These are phyloP conservation scores for Neoscytalidium dimidiatum DNA, from an alignment of 2,329 filamentous ascomycete genomes.

Conservation along the genomic window DNA sequence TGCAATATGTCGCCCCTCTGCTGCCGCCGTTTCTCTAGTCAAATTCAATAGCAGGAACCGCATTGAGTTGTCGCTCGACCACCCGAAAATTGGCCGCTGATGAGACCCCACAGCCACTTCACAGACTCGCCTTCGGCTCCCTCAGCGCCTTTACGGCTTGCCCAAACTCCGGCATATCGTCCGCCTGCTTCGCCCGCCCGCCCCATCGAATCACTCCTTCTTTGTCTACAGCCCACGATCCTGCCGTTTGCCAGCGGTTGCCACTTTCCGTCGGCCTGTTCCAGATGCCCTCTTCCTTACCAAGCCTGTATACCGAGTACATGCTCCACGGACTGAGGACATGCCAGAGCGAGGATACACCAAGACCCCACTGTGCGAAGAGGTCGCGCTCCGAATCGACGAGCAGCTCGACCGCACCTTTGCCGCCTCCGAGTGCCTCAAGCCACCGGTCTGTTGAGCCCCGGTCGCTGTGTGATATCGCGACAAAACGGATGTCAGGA, in stretches of 20 bases:
- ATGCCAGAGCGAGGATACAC: constrained; percentile 62
- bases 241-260: constrained; percentile 67
- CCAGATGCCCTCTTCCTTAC: constrained; percentile 65
- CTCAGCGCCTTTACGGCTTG: constrained; percentile 41
- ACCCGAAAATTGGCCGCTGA: not conserved
- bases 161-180: constrained; percentile 58
- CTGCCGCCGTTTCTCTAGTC: not conserved
- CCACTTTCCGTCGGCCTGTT: constrained; percentile 67
- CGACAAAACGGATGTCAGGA: constrained; percentile 33
- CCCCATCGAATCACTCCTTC: constrained; percentile 57
- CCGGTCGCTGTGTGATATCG: constrained; percentile 37
- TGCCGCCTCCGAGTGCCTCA: constrained; percentile 49
- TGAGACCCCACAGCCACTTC: not conserved
- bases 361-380: constrained; percentile 68
- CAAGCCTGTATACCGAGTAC: constrained; percentile 59
- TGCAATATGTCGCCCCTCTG: not conserved
- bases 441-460: constrained; percentile 37
- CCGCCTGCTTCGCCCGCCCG: constrained; percentile 49
- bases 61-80: not conserved
- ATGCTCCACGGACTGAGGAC: constrained; percentile 62
- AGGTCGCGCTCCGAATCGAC: constrained; percentile 61
- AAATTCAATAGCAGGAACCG: not conserved
- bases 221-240: constrained; percentile 63
- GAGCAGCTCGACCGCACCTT: constrained; percentile 60
- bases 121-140: not conserved